Evolutionary conservation across 2,329 filamentous ascomycete genomes (phyloP).

Genomic region (Colletotrichum horii): DNA sequence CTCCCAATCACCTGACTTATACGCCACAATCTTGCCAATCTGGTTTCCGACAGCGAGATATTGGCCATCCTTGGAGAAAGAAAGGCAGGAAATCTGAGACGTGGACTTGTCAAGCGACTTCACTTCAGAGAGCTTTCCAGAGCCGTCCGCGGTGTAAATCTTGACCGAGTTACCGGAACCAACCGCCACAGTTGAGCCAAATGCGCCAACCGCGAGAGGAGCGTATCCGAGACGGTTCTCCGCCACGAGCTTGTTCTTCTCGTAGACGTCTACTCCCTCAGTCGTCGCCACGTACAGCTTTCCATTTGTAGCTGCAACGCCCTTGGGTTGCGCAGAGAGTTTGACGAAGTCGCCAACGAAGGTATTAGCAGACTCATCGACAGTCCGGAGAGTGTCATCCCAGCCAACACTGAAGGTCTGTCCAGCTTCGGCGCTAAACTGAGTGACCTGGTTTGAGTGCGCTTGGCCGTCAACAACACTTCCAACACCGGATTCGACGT

Average conservation of each 20-base stretch:
- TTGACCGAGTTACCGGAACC: slow-evolving; percentile 77
- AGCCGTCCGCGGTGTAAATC: slow-evolving; percentile 70
- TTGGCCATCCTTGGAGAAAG: slow-evolving; percentile 80
- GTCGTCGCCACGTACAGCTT: slow-evolving; percentile 64
- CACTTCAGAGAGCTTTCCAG: slow-evolving; percentile 57
- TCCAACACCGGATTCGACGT: slow-evolving; percentile 72
- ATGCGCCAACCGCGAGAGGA: slow-evolving; percentile 75
- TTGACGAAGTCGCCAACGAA: slow-evolving; percentile 74
- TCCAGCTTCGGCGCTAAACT: slow-evolving; percentile 67
- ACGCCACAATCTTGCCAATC: slow-evolving; percentile 87
- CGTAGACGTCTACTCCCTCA: slow-evolving; percentile 58
- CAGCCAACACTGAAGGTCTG: slow-evolving; percentile 87
- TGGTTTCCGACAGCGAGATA: slow-evolving; percentile 83
- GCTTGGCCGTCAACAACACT: slow-evolving; percentile 77
- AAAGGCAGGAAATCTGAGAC: slow-evolving; percentile 76
- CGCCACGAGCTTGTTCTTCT: slow-evolving; percentile 65
- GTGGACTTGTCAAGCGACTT: slow-evolving; percentile 71
- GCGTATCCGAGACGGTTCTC: slow-evolving; percentile 65
- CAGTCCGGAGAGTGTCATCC: slow-evolving; percentile 87
- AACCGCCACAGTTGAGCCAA: slow-evolving; percentile 72
- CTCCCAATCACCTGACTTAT: slow-evolving; percentile 67
- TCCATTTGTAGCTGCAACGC: slow-evolving; percentile 61
- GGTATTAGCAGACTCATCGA: slow-evolving; percentile 76
- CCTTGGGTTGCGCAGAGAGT: slow-evolving; percentile 82
- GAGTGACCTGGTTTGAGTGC: slow-evolving; percentile 86